Evolutionary conservation across 2,329 filamentous ascomycete species (phyloP), one percentile per base, ranked within the genome.

Genomic region (Penicillium sp.): DNA sequence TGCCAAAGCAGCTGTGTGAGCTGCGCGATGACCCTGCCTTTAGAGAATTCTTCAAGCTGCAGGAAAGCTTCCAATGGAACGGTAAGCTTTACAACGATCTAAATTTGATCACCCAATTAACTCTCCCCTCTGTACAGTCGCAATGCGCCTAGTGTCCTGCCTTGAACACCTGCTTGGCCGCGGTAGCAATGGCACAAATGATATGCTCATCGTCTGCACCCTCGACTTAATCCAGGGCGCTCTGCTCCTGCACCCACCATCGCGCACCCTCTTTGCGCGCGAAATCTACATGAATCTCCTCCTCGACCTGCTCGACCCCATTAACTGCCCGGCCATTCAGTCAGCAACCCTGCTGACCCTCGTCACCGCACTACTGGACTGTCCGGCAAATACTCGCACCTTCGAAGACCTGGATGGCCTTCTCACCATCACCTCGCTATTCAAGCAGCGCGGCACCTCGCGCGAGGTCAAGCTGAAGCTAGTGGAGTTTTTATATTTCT

Each of bases 51-150:
- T 96, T 95, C 75, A 89, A 95, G 67, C 69, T 97, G 56, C 93
- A 98, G 69, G 90, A 97, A 64, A 88, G 90, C 2, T 98, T 98
- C 65, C 89, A 97, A 73, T 97, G 89, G 87, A 98, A 98, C 72
- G 78, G 81, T 84, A 67, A 49, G 72, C 50, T 20, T 36, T 16
- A 27, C 9, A 27, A 27, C 3, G 9, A 31, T 29, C 14, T 23
- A 23, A 28, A 5, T 3, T 8, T 4, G 9, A 32, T 32, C 11
- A 11, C 14, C 22, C 23, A 14, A 34, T 3, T n/a, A 18, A 34
- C 11, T 40, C 14, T 11, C 40, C 40, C 13, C 28, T 18, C 32
- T 1, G 5, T 32, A 22, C 52, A 81, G 88, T 97, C 45, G 85
- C 89, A 11, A 83, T 89, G 71, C 84, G 89, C 50, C 77, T 97